Base-by-base conservation (phyloP, 2,329 filamentous ascomycete genomes). In the Lasiodiplodia gonubiensis region DNA sequence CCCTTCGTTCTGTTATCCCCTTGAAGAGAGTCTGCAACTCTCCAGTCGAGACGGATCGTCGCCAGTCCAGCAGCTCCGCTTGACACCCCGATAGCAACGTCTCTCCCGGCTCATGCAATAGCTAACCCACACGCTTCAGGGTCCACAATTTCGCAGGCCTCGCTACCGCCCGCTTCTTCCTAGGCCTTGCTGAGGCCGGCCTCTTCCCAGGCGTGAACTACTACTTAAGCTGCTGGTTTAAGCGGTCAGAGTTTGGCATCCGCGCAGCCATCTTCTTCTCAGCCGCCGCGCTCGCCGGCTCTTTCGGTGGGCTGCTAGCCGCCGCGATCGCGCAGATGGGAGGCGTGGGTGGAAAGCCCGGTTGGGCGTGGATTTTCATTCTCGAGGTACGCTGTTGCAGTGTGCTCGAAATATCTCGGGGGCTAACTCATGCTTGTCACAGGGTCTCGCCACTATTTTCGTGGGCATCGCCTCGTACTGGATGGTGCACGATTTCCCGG, bases 191-290 rank as follows among this genome's bases (percentile, higher is more conserved):
- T 18, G 92, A 95, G 76, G 84, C 92, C 10, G 92, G 91, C 7
- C 82, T 94, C 0, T 85, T 85, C 61, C 83, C 83, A 0, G 83
- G 83, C 2, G 87, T 93, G 18, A 91, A 91, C 71, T 94, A 93
- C 77, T 93, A 93, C 74, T 85, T 95, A 0, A 91, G 89, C 0
- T 94, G 91, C 75, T 96, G 92, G 92, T 97, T 95, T 73, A 90
- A 88, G 74, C 85, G 92, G 42, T 86, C 85, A 18, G 93, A 96
- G 73, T 91, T 95, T 66, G 92, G 92, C 60, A 85, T 93, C n/a
- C 87, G 92, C 42, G 88, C 90, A 69, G 91, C 92, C 16, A 88
- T 93, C 67, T 94, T 95, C 82, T 96, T 95, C 81, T 93, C 91
- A 0, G 91, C 92, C 0, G 92, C 92, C 0, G 91, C 92, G 0